Base-by-base conservation (phyloP, 192 early-diverging fungal species). In the Haplosporangium gracile region DNA sequence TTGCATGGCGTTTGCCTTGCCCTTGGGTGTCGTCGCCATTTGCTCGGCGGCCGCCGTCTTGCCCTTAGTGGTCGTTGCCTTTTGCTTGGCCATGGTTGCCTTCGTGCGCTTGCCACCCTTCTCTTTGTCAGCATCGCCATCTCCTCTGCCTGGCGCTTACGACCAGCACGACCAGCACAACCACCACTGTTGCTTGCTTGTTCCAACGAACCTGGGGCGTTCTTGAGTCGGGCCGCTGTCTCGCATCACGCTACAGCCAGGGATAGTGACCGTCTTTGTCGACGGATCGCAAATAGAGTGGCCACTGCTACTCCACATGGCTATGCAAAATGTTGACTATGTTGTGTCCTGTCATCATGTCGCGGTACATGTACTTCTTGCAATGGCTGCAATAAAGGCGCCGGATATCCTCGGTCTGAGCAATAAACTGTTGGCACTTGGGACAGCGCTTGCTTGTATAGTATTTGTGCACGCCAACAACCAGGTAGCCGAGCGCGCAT, bases 231-330 rank as follows among this genome's bases (percentile, higher is more conserved):
- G 72, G 72, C 18, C 24, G 47, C 72, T 24, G 24, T 16, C 42
- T 74, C 42, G n/a, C 24, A 11, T 74, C n/a, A 74, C n/a, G 53
- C 60, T 65, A 11, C 38, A 65, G 57, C 75, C 75, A 76, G 32
- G 75, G 75, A 24, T 43, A 65, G 75, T 76, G 29, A 22, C 60
- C 75, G n/a, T 76, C 75, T 6, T 63, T 65, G 36, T 76, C 60
- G 22, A 76, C 57, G 1, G 75, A 60, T 10, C 68, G 75, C 34
- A 76, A 22, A 43, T 76, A 76, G 5, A 65, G 13, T 42, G 75
- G 60, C 39, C 75, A 60, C 39, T 76, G 18, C 39, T 76, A 60
- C 75, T 76, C 75, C 18, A 76, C 75, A 15, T 76, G 75, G 57
- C 38, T 34, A 0, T 24, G 53, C 9, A 76, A 9, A 42, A 76